Conservation (phyloP, 495 filamentous ascomycete genomes). For the Lasiosphaeriaceae sp. region DNA sequence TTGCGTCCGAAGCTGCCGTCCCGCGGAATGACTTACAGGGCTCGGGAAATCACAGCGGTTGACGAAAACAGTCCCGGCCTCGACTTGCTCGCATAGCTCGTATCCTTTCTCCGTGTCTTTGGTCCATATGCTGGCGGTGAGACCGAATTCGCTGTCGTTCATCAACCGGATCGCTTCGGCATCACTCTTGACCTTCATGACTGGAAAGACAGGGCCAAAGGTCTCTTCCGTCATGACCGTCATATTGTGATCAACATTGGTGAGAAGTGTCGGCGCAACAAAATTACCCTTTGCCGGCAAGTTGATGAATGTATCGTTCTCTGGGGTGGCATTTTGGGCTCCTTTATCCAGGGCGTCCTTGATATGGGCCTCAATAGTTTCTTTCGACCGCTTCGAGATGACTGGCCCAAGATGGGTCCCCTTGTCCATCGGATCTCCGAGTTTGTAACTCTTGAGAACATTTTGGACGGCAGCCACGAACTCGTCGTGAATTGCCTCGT, state of each 20-base stretch:
- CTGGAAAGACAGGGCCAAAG: conserved; percentile 89
- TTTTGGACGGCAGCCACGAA: conserved; percentile 76
- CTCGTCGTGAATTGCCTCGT: conserved; percentile 73
- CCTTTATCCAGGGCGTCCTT: conserved; percentile 81
- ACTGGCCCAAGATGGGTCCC: conserved; percentile 85
- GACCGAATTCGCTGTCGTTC: conserved; percentile 92
- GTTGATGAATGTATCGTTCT: conserved; percentile 67
- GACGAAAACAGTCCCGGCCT: conserved; percentile 95
- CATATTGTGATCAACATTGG: conserved; percentile 81
- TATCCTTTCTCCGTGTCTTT: conserved; percentile 79
- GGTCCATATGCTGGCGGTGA: conserved; percentile 98
- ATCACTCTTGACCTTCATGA: conserved; percentile 86
- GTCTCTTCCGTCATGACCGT: conserved; percentile 91
- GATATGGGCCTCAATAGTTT: conserved; percentile 76
- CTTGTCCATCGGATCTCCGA: conserved; percentile 79
- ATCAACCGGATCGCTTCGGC: conserved; percentile 79
- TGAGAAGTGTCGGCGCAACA: conserved; percentile 78
- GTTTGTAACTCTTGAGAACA: conserved; percentile 80
- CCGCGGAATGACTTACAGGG: conserved; percentile 60
- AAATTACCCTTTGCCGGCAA: conserved; percentile 75
- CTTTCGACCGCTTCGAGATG: conserved; percentile 68
- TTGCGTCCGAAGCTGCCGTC: not conserved
- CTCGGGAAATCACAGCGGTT: conserved; percentile 92
- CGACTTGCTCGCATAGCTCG: conserved; percentile 71
- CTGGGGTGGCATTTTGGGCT: conserved; percentile 76